Percentiles rank a stretch among this genome's conserved stretches.
These are phyloP conservation scores for Pyricularia pennisetigena DNA, from an alignment of 2,329 filamentous ascomycete genomes.

Conservation along the genomic window DNA sequence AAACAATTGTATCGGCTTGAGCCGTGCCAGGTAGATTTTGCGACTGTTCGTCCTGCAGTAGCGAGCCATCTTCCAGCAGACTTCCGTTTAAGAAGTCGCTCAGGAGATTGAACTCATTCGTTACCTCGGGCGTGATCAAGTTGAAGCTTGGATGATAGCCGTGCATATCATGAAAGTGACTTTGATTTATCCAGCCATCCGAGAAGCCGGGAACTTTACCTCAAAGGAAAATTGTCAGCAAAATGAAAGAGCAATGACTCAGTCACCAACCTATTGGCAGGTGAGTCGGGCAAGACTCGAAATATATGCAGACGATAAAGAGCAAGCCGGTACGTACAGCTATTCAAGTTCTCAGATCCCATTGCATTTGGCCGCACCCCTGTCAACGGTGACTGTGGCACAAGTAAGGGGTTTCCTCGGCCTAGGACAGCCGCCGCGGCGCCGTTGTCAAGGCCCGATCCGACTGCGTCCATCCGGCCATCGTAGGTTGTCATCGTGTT, in stretches of 20 bases:
- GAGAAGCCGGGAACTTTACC: slow-evolving; percentile 63
- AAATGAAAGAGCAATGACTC: neutral
- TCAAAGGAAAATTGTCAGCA: neutral
- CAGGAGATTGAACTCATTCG: slow-evolving; percentile 91
- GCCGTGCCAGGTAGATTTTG: slow-evolving; percentile 27
- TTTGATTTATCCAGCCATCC: slow-evolving; percentile 74
- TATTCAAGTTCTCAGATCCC: slow-evolving; percentile 54
- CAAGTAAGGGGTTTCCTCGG: slow-evolving; percentile 49
- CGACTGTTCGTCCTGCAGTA: slow-evolving; percentile 57
- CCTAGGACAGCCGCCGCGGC: slow-evolving; percentile 31
- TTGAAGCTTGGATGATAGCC: slow-evolving; percentile 90
- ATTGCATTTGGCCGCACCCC: slow-evolving; percentile 52
- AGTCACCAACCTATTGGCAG: neutral
- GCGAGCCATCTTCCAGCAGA: slow-evolving; percentile 72
- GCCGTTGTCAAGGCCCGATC: slow-evolving; percentile 28
- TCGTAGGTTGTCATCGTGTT: slow-evolving; percentile 45
- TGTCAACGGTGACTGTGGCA: slow-evolving; percentile 47
- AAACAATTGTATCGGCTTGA: slow-evolving; percentile 37
- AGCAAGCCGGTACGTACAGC: slow-evolving; percentile 47
- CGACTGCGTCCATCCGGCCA: slow-evolving; percentile 14
- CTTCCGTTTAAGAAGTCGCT: slow-evolving; percentile 95
- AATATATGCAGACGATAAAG: neutral
- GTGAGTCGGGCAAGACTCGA: neutral
- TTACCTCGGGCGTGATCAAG: slow-evolving; percentile 76
- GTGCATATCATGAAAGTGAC: slow-evolving; percentile 89